Evolutionary conservation across 208 protist species (phyloP).

Genomic region (Leishmania tarentolae): DNA sequence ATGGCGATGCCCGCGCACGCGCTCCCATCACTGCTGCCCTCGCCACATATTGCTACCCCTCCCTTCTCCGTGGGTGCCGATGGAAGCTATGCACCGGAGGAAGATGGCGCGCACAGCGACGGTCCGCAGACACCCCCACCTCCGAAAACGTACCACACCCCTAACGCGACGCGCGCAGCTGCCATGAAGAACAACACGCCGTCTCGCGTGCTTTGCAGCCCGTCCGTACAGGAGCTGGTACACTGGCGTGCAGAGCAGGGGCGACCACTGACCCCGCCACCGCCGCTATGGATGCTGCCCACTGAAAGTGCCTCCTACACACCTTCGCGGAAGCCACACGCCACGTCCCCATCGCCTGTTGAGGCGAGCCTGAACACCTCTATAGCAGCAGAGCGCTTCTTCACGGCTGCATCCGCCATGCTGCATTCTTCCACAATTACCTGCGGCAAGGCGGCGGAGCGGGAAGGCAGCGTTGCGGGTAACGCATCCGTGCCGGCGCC

Average conservation of each 20-base stretch:
- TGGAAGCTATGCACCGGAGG: not conserved
- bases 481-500: not conserved
- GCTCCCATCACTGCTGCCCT: not conserved
- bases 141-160: not conserved
- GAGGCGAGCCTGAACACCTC: not conserved
- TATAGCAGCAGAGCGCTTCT: conserved; percentile 20
- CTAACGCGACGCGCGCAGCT: not conserved
- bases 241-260: not conserved
- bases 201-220: conserved; percentile 10
- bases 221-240: conserved; percentile 11
- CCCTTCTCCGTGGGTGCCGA: not conserved
- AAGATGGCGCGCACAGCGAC: not conserved
- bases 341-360: not conserved
- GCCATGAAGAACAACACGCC: not conserved
- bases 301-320: not conserved
- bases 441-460: not conserved
- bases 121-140: not conserved
- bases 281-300: not conserved
- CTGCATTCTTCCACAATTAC: conserved; percentile 5
- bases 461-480: not conserved
- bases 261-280: not conserved
- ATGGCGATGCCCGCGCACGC: not conserved
- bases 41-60: not conserved
- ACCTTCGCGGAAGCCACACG: not conserved
- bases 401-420: conserved; percentile 23